Conservation (phyloP, 345 rosid species). For the Carallia brachiata region DNA sequence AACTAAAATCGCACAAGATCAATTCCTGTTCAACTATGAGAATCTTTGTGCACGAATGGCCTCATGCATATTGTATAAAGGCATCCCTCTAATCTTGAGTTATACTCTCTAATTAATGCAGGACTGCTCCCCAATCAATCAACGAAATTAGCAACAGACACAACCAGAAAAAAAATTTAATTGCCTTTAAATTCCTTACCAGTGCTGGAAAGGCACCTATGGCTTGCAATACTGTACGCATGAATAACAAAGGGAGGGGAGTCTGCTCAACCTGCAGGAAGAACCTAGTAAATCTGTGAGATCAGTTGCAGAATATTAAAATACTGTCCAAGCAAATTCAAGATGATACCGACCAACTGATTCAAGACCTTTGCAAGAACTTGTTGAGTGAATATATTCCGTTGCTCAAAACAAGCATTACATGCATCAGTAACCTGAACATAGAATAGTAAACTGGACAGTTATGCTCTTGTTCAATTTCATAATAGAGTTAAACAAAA, state of each 20-base stretch:
- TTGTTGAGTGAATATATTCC: slow-evolving; percentile 84
- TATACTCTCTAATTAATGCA: too few relatives aligned
- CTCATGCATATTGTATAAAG: too few relatives aligned
- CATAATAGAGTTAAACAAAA: slow-evolving; percentile 12
- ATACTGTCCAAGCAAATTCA: slow-evolving; percentile 1
- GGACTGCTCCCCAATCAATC: background rate
- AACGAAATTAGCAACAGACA: background rate
- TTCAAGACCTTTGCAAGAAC: slow-evolving; percentile 92
- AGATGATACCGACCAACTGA: slow-evolving; percentile 69
- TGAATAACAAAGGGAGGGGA: slow-evolving; percentile 95
- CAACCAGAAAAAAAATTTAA: background rate
- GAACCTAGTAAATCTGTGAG: slow-evolving; percentile 17
- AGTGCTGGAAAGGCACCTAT: slow-evolving; percentile 92
- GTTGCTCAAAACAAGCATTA: slow-evolving; percentile 87
- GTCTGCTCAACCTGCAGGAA: slow-evolving; percentile 87
- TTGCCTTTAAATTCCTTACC: slow-evolving; percentile 43
- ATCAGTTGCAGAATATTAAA: slow-evolving; percentile 8
- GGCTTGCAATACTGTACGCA: slow-evolving; percentile 98
- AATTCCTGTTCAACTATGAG: too few relatives aligned
- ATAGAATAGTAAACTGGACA: slow-evolving; percentile 19
- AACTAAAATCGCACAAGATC: background rate
- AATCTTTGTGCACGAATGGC: too few relatives aligned
- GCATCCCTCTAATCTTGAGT: too few relatives aligned
- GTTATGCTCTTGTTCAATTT: slow-evolving; percentile 15
- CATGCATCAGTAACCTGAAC: slow-evolving; percentile 92